A percentile compares a stretch with the other conserved stretches of the same genome.
These are phyloP conservation scores for Elsinoe australis DNA, from an alignment of 2,329 filamentous ascomycete genomes.

Conservation along the genomic window DNA sequence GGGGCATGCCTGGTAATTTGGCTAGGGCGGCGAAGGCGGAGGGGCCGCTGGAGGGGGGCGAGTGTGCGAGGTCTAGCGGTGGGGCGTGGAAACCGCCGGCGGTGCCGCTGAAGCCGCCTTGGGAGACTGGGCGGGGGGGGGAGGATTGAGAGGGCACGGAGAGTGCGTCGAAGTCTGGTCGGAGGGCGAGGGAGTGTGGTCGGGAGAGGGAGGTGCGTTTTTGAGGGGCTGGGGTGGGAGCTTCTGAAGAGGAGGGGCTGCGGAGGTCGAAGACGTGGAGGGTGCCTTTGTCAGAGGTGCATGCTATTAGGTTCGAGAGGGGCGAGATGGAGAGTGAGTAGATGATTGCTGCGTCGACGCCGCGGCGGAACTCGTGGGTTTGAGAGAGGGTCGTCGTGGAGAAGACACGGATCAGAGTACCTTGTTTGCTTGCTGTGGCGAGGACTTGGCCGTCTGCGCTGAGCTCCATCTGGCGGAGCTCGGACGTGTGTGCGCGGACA, in stretches of 20 bases:
- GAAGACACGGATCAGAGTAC: conserved; percentile 83
- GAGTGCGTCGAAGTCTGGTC: conserved; percentile 17
- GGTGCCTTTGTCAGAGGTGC: conserved; percentile 93
- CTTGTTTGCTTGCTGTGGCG: conserved; percentile 87
- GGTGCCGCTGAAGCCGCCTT: too few relatives aligned
- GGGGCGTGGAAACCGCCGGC: conserved; percentile 28
- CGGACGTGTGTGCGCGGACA: conserved; percentile 78
- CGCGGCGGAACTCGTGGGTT: conserved; percentile 75
- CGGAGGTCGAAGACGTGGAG: conserved; percentile 89
- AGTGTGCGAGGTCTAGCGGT: conserved; percentile 24
- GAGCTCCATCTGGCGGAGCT: conserved; percentile 69
- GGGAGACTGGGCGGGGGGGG: conserved; percentile 19
- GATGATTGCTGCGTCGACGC: conserved; percentile 79
- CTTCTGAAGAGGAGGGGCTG: conserved; percentile 39
- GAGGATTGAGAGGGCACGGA: conserved; percentile 19
- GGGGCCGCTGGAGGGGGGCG: conserved; percentile 18
- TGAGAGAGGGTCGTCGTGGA: conserved; percentile 71
- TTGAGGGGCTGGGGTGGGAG: conserved; percentile 27
- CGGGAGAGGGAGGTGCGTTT: conserved; percentile 25
- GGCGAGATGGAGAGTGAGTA: conserved; percentile 86
- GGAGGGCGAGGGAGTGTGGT: conserved; percentile 22
- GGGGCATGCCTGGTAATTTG: conserved; percentile 75
- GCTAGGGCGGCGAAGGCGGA: conserved; percentile 43
- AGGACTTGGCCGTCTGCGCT: conserved; percentile 73
- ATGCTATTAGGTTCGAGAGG: conserved; percentile 69